phyloP scores from a whole-genome alignment of 345 rosid species.

The Heritiera fomes region DNA sequence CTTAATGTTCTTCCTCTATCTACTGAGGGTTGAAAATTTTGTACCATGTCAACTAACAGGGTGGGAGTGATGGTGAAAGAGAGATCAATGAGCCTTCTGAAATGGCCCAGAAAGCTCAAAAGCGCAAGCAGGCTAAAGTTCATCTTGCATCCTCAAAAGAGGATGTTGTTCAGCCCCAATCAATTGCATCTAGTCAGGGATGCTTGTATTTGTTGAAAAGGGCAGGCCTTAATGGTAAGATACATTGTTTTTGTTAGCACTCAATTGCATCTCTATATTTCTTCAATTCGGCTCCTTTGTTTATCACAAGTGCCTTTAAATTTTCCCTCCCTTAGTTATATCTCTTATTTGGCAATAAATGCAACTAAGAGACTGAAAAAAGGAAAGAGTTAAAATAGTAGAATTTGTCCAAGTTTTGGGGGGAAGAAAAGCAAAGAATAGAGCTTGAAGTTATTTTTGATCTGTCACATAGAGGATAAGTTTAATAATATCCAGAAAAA shows the following conservation, averaged over 20 bases:
- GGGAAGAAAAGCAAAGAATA: not conserved
- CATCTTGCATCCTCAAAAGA: constrained; percentile 53
- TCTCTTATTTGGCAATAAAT: not conserved
- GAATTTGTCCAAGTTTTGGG: not conserved
- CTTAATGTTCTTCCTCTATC: not conserved
- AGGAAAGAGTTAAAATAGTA: not conserved
- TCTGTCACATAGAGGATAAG: not conserved
- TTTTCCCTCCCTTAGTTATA: not conserved
- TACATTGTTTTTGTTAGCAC: constrained; percentile 12
- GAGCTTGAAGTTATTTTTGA: not conserved
- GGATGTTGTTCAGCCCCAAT: constrained; percentile 40
- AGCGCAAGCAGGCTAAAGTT: constrained; percentile 61
- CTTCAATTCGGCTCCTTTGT: not conserved
- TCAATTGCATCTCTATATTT: constrained; percentile 12
- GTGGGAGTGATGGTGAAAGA: constrained; percentile 75
- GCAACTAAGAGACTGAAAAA: not conserved
- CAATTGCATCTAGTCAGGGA: constrained; percentile 56
- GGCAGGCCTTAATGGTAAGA: constrained; percentile 61
- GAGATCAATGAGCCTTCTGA: constrained; percentile 61
- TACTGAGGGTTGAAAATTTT: constrained; percentile 12
- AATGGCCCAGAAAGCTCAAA: constrained; percentile 46
- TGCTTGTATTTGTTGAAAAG: constrained; percentile 78
- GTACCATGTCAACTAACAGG: constrained; percentile 42
- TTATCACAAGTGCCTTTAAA: not conserved
- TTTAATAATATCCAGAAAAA: not conserved